Evolutionary conservation across 176 grass and related monocot species (phyloP).

Genomic region (Tillandsia leiboldiana): DNA sequence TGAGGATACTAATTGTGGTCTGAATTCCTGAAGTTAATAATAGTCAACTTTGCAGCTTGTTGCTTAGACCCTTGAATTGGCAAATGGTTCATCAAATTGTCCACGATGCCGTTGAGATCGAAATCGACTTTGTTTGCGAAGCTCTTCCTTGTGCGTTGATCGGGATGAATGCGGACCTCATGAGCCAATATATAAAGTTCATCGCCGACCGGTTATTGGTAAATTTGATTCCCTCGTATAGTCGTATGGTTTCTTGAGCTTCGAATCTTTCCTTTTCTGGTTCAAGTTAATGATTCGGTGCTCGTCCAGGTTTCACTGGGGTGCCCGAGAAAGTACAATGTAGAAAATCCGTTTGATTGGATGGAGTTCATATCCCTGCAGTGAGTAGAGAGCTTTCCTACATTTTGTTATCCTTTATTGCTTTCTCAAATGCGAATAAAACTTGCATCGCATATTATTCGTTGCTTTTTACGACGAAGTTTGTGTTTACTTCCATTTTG

Average conservation of each 20-base stretch:
- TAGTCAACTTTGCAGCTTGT: not conserved
- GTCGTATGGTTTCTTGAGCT: not conserved
- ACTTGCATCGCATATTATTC: not conserved
- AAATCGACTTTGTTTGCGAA: constrained; percentile 29
- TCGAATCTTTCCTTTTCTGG: not conserved
- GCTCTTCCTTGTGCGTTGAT: constrained; percentile 21
- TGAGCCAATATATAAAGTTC: constrained; percentile 34
- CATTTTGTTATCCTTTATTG: not conserved
- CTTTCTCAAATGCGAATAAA: not conserved
- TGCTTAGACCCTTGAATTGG: constrained; percentile 2
- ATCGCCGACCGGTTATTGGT: constrained; percentile 14
- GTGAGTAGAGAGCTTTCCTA: constrained; percentile 2
- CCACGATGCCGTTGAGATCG: constrained; percentile 24
- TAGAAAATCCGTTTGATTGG: constrained; percentile 26
- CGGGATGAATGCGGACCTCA: constrained; percentile 28
- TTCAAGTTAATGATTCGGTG: not conserved
- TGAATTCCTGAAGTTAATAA: not conserved
- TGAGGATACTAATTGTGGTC: not conserved
- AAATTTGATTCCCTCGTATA: not conserved
- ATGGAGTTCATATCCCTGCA: constrained; percentile 37
- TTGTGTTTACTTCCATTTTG: too few species aligned
- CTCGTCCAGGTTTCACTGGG: constrained; percentile 4
- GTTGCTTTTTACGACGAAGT: too few species aligned
- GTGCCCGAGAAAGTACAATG: constrained; percentile 15
- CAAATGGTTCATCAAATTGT: constrained; percentile 8